Conservation (phyloP, 1,284 basidiomycete species). For the Marasmius fiardii region DNA sequence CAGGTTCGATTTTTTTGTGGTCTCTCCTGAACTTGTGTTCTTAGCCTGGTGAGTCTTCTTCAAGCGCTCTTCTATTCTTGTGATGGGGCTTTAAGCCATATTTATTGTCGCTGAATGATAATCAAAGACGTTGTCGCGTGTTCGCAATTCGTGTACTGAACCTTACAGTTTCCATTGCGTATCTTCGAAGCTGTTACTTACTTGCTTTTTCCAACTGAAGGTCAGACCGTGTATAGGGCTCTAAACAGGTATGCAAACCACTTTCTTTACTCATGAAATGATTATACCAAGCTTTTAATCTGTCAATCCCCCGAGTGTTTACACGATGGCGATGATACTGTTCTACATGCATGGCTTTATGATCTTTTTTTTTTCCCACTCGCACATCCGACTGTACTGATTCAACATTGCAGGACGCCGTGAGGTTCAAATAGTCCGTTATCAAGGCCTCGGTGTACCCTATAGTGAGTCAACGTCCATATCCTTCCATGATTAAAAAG, state of each 20-base stretch:
- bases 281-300: conserved; percentile 10
- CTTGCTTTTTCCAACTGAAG: background rate
- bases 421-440: background rate
- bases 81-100: conserved; percentile 54
- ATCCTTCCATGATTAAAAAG: conserved; percentile 16
- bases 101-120: conserved; percentile 70
- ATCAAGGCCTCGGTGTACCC: background rate
- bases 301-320: conserved; percentile 14
- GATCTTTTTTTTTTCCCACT: background rate
- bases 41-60: conserved; percentile 6
- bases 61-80: conserved; percentile 17
- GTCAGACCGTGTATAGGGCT: background rate
- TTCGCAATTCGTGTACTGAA: conserved; percentile 37
- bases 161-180: conserved; percentile 5
- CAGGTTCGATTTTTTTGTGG: background rate
- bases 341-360: conserved; percentile 15
- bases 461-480: conserved; percentile 2
- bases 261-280: background rate
- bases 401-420: background rate
- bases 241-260: background rate
- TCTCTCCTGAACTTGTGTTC: conserved; percentile 2
- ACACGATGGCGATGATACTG: conserved; percentile 8
- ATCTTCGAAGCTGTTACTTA: background rate
- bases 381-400: background rate
- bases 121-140: conserved; percentile 26